A percentile compares a stretch with the other conserved stretches of the same genome.
These are phyloP conservation scores for Lactifluus rugatus DNA, from an alignment of 768 basidiomycete genomes.

Conservation along the genomic window DNA sequence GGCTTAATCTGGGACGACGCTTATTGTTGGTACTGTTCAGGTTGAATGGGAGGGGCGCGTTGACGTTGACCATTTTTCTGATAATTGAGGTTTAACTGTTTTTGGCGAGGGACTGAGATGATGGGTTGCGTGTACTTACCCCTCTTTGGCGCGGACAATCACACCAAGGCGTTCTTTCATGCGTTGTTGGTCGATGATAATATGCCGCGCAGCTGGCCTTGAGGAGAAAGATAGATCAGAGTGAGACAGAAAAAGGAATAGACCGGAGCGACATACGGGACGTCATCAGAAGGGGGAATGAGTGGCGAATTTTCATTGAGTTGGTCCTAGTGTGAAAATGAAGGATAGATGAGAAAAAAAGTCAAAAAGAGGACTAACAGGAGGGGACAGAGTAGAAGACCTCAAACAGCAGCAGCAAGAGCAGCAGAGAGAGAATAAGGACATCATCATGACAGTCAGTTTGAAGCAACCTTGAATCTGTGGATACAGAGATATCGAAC, in stretches of 20 bases:
- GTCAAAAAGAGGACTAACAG: neutral
- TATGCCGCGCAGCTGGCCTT: constrained; percentile 14
- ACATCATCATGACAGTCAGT: no score
- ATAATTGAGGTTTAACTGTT: no score
- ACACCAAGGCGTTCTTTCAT: constrained; percentile 41
- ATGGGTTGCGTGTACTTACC: constrained; percentile 30
- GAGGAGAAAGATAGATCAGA: neutral
- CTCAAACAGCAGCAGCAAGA: constrained; percentile 23
- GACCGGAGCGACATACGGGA: constrained; percentile 20
- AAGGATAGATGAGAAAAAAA: neutral
- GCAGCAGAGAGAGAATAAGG: constrained; percentile 20
- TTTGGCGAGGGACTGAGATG: neutral
- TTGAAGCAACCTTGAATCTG: no score
- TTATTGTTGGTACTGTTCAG: constrained; percentile 34
- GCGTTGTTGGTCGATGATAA: constrained; percentile 37
- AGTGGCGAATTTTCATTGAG: constrained; percentile 28
- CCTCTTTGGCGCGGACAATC: constrained; percentile 53
- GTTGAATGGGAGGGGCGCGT: constrained; percentile 51
- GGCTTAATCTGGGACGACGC: neutral
- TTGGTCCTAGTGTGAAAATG: constrained; percentile 17
- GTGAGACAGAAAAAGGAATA: neutral
- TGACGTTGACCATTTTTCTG: constrained; percentile 66
- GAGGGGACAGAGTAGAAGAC: constrained; percentile 12
- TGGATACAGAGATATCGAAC: no score
- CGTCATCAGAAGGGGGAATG: constrained; percentile 25